Conservation (phyloP, 2,329 filamentous ascomycete species). For the Penicillium sp. region DNA sequence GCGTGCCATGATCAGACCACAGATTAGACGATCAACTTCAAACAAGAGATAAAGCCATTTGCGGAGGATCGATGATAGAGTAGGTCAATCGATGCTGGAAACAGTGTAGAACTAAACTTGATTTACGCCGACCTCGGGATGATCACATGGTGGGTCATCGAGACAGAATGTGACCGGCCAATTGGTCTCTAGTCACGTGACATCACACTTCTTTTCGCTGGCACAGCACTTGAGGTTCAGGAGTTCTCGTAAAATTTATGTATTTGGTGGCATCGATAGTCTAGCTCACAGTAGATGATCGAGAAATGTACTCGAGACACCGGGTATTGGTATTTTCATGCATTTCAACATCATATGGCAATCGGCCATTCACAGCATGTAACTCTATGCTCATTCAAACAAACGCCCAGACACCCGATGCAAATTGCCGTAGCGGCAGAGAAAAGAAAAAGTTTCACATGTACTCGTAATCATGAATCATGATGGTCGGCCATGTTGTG, state of each 20-base stretch:
- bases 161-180: not conserved
- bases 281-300: slow-evolving; percentile 6
- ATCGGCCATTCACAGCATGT: slow-evolving; percentile 14
- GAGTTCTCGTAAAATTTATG: not conserved
- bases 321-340: slow-evolving; percentile 11
- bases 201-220: not conserved
- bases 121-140: not conserved
- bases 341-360: slow-evolving; percentile 17
- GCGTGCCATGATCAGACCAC: slow-evolving; percentile 16
- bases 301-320: slow-evolving; percentile 7
- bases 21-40: not conserved
- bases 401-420: slow-evolving; percentile 28
- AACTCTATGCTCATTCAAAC: slow-evolving; percentile 16
- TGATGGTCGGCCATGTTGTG: slow-evolving; percentile 57
- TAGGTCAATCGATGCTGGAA: not conserved
- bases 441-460: slow-evolving; percentile 4
- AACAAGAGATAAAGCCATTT: not conserved
- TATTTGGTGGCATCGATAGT: not conserved
- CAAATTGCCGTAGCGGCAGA: slow-evolving; percentile 12
- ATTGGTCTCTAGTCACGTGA: not conserved
- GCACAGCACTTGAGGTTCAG: not conserved
- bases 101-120: not conserved
- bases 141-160: not conserved
- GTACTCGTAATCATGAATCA: slow-evolving; percentile 27
- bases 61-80: not conserved